Conservation (phyloP, 805 yeast genomes). For the Candida germanica region DNA sequence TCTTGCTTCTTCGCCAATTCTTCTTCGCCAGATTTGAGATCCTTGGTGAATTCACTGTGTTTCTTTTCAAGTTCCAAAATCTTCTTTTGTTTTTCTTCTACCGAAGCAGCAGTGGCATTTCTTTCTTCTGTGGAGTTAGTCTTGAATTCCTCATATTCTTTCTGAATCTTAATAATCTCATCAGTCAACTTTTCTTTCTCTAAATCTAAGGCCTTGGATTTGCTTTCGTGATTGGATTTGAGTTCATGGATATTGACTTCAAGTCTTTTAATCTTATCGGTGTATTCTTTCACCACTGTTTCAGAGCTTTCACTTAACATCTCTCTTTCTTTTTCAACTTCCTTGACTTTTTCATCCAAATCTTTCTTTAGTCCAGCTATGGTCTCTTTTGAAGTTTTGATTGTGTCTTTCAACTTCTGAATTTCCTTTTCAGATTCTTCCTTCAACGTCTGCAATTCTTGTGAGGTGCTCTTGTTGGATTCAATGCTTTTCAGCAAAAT, state of each 20-base stretch:
- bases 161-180: constrained; percentile 8
- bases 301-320: constrained; percentile 49
- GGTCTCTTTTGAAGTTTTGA: constrained; percentile 24
- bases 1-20: neutral
- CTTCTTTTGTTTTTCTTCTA: constrained; percentile 1
- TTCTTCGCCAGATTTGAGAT: neutral
- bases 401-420: constrained; percentile 13
- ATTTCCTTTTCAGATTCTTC: constrained; percentile 18
- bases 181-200: constrained; percentile 5
- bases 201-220: neutral
- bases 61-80: neutral
- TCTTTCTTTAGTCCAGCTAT: constrained; percentile 27
- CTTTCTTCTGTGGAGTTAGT: neutral
- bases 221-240: constrained; percentile 13
- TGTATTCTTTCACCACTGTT: constrained; percentile 46
- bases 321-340: constrained; percentile 50
- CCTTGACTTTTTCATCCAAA: constrained; percentile 35
- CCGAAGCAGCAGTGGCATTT: neutral
- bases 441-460: neutral
- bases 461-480: constrained; percentile 1
- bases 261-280: constrained; percentile 41
- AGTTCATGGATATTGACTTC: constrained; percentile 30
- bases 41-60: neutral
- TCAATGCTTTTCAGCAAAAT: constrained; percentile 1
- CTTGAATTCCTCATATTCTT: constrained; percentile 11